Conservation (phyloP, 306 rosid genomes). For the Dalbergia oliveri region DNA sequence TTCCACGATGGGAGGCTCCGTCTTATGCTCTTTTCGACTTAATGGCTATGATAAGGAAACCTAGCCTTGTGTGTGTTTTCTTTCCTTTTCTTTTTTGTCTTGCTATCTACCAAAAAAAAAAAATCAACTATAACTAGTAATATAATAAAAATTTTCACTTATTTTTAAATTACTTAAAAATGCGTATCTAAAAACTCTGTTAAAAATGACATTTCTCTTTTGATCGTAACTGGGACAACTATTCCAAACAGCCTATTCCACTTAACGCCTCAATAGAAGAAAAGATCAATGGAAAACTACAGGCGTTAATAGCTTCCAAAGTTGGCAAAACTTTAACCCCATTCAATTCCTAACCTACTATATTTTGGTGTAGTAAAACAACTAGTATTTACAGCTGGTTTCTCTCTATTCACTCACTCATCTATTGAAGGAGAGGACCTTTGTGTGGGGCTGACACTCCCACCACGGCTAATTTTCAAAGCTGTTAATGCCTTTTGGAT, state of each 20-base stretch:
- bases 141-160: too few species aligned
- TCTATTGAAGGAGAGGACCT: constrained; percentile 57
- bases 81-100: too few species aligned
- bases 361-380: not conserved
- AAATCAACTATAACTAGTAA: too few species aligned
- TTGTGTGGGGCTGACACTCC: constrained; percentile 76
- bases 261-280: not conserved
- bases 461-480: constrained; percentile 70
- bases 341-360: not conserved
- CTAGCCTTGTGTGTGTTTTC: too few species aligned
- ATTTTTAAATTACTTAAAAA: too few species aligned
- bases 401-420: constrained; percentile 40
- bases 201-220: too few species aligned
- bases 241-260: not conserved
- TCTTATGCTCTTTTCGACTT: too few species aligned
- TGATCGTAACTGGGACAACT: too few species aligned
- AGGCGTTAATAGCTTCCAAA: not conserved
- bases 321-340: not conserved
- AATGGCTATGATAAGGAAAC: too few species aligned
- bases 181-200: too few species aligned
- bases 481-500: constrained; percentile 80
- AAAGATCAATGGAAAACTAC: not conserved
- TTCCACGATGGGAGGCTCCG: too few species aligned
- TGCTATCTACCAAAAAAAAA: too few species aligned
- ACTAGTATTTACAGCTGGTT: not conserved